Evolutionary conservation across 179 eudicot species (phyloP).

Genomic region (Dionaea muscipula): DNA sequence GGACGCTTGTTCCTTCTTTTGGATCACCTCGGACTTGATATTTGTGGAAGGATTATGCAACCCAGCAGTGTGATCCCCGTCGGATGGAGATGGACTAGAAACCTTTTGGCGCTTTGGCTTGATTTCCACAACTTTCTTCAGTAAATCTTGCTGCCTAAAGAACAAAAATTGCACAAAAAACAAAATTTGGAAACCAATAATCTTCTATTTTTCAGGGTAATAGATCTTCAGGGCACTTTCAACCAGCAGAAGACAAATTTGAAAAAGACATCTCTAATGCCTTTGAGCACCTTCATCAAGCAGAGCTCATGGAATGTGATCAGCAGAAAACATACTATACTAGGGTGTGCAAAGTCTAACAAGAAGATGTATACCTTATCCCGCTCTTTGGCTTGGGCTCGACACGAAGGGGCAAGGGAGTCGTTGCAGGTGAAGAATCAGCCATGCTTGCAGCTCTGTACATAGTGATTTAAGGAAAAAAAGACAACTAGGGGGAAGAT

Average conservation of each 20-base stretch:
- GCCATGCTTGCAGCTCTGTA: constrained; percentile 80
- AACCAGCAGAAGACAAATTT: no score
- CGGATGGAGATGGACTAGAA: constrained; percentile 22
- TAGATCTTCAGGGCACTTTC: no score
- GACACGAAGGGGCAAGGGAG: constrained; percentile 76
- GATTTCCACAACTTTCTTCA: constrained; percentile 68
- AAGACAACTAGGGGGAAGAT: neutral
- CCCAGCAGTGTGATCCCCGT: constrained; percentile 10
- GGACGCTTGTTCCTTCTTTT: constrained; percentile 14
- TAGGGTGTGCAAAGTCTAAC: no score
- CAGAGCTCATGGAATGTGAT: no score
- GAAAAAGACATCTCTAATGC: no score
- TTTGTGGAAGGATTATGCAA: constrained; percentile 8
- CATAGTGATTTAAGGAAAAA: constrained; percentile 33
- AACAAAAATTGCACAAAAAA: neutral
- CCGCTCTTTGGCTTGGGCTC: constrained; percentile 96
- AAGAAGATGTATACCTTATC: constrained; percentile 39
- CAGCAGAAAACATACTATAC: no score
- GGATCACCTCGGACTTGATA: constrained; percentile 15
- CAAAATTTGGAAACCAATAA: no score
- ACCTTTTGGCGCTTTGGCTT: constrained; percentile 62
- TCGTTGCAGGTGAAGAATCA: constrained; percentile 59
- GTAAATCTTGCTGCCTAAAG: constrained; percentile 74
- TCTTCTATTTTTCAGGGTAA: no score
- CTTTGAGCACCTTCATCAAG: no score